A percentile compares a stretch with the other conserved stretches of the same genome.
Conservation (phyloP, 257 asterid genomes). For the Solanum corneliomulleri region DNA sequence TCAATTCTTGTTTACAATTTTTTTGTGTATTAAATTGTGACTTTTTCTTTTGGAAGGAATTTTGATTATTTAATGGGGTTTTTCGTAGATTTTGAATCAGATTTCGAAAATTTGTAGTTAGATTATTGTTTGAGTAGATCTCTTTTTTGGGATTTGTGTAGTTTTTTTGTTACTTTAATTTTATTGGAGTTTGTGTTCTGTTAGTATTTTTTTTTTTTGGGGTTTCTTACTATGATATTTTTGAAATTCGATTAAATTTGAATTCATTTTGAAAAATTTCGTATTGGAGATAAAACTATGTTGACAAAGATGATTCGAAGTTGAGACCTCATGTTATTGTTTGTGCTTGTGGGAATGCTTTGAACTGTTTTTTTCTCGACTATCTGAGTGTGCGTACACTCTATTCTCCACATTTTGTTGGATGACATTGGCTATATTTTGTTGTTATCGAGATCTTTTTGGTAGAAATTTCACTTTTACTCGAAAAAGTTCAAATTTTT, state of each 20-base stretch:
- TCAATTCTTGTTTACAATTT: background rate
- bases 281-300: background rate
- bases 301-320: background rate
- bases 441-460: background rate
- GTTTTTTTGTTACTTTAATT: background rate
- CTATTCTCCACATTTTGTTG: background rate
- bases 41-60: too few species aligned
- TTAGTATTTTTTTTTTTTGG: background rate
- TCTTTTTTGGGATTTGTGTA: background rate
- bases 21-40: background rate
- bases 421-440: background rate
- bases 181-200: background rate
- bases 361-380: too few species aligned
- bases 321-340: background rate
- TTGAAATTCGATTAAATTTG: accelerated
- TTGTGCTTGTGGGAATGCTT: background rate
- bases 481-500: background rate
- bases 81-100: background rate
- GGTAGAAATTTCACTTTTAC: background rate
- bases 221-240: background rate
- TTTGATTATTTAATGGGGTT: background rate
- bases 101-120: background rate
- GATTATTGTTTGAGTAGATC: background rate
- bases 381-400: too few species aligned
- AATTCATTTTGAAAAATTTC: accelerated